These are phyloP conservation scores for Sporothrix pseudoabietina DNA, from an alignment of 2,329 filamentous ascomycete genomes.

Conservation along the genomic window DNA sequence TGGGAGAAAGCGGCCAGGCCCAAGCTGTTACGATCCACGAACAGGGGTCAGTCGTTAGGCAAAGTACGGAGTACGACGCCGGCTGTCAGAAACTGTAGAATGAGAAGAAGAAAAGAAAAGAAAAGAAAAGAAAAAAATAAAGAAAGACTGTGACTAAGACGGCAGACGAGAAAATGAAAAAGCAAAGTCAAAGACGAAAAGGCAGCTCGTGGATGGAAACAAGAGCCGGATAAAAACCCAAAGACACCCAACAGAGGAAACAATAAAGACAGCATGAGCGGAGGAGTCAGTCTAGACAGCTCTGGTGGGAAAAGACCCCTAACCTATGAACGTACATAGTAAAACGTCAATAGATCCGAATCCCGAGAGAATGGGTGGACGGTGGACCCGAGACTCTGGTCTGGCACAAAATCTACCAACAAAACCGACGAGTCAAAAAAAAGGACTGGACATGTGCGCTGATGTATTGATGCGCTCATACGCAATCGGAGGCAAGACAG, in stretches of 20 bases:
- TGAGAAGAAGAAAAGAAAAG: not conserved
- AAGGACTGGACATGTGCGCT: not conserved
- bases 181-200: not conserved
- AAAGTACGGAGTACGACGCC: not conserved
- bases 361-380: slow-evolving; percentile 17
- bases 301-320: not conserved
- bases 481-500: slow-evolving; percentile 1
- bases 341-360: not conserved
- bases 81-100: not conserved
- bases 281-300: no score
- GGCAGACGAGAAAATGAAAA: not conserved
- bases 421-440: not conserved
- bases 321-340: not conserved
- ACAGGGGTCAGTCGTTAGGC: not conserved
- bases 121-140: not conserved
- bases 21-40: not conserved
- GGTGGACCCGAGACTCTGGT: slow-evolving; percentile 16
- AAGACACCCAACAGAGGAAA: not conserved
- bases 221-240: not conserved
- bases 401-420: not conserved
- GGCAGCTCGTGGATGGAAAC: no score
- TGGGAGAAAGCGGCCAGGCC: not conserved
- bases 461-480: not conserved
- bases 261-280: not conserved
- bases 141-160: not conserved